Conservation (phyloP, 257 asterid genomes). For the Solanum arcanum region DNA sequence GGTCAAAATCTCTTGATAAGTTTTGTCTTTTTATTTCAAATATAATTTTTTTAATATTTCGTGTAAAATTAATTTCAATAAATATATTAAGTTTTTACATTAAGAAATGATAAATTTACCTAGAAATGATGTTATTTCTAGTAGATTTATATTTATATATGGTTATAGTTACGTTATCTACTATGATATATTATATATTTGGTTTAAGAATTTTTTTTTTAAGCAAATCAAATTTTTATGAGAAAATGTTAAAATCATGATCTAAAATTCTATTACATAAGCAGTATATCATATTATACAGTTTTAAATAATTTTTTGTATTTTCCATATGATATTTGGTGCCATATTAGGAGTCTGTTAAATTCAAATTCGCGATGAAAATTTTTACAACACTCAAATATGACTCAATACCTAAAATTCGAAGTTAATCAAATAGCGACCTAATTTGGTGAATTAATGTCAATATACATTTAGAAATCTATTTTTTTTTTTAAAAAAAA, state of each 20-base stretch:
- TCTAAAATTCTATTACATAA: no score
- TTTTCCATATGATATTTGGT: background rate
- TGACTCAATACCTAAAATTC: accelerated
- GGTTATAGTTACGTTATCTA: background rate
- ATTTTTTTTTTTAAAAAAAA: no score
- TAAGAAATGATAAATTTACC: background rate
- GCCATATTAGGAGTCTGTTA: background rate
- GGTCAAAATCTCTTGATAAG: background rate
- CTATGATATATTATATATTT: background rate
- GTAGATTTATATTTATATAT: background rate
- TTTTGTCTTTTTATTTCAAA: background rate
- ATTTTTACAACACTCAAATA: background rate
- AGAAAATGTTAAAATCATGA: no score
- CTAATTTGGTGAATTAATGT: background rate
- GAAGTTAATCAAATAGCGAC: background rate
- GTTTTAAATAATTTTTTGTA: no score
- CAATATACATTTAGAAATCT: background rate
- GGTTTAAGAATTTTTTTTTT: no score
- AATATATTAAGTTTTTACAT: background rate
- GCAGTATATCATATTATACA: no score
- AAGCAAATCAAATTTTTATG: no score
- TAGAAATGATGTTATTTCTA: background rate
- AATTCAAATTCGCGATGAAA: background rate
- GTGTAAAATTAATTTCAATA: background rate
- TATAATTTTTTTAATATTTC: background rate